phyloP scores from a whole-genome alignment of 2,329 filamentous ascomycete genomes.

The Coniella vitis region DNA sequence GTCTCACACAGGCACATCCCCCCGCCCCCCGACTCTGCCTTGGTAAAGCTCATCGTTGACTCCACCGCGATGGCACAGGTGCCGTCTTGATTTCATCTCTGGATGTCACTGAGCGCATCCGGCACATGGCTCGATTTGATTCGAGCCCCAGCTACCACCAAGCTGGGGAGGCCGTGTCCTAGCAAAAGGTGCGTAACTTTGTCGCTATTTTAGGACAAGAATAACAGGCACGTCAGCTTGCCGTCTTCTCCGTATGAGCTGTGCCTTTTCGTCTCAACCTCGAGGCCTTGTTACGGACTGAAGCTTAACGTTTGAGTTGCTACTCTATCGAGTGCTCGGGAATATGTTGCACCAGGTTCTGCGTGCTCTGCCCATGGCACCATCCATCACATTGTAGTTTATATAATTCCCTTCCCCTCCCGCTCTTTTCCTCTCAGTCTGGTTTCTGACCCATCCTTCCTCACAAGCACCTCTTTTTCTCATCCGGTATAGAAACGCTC shows the following conservation, averaged over 20 bases:
- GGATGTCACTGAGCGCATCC: conserved; percentile 11
- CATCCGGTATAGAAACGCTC: conserved; percentile 4
- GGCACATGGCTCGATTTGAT: neutral
- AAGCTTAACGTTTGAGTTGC: conserved; percentile 8
- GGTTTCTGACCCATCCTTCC: neutral
- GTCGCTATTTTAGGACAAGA: conserved; percentile 2
- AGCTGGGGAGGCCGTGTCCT: neutral
- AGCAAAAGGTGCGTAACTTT: conserved; percentile 7
- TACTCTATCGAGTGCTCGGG: conserved; percentile 1
- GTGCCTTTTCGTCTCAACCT: conserved; percentile 2
- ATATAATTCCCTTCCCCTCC: conserved; percentile 8
- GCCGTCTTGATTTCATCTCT: conserved; percentile 17
- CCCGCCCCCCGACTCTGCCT: conserved; percentile 1
- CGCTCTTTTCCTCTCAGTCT: neutral
- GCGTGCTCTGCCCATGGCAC: no score
- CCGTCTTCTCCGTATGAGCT: conserved; percentile 8
- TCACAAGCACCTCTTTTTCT: neutral
- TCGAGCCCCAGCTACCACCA: neutral
- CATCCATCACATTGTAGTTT: conserved; percentile 6
- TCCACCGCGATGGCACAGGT: conserved; percentile 19
- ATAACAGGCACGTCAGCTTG: conserved; percentile 1
- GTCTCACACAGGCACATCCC: conserved; percentile 1
- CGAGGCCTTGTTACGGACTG: conserved; percentile 6
- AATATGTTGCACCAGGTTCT: no score
- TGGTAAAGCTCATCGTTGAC: conserved; percentile 9